Evolutionary conservation across 495 filamentous ascomycete genomes (phyloP).

Genomic region (Parmelia sp.): DNA sequence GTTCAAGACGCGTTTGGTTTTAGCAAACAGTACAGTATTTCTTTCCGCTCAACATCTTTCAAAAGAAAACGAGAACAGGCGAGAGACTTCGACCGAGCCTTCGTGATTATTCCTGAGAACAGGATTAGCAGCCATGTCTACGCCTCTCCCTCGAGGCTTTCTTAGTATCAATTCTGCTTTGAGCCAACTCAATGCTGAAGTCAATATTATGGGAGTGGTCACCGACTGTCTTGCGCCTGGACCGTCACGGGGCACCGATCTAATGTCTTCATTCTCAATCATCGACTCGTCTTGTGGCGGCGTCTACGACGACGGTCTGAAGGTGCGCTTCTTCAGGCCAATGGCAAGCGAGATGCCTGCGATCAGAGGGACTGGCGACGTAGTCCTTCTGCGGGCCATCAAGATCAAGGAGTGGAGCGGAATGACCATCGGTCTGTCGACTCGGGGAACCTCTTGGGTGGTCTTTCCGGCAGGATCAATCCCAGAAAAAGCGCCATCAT

Average conservation of each 20-base stretch:
- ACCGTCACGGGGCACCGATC: conserved; percentile 33
- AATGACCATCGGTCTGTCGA: conserved; percentile 27
- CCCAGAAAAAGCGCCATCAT: conserved; percentile 29
- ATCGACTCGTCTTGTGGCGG: conserved; percentile 38
- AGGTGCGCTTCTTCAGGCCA: conserved; percentile 46
- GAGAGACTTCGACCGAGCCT: background rate
- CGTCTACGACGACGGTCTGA: conserved; percentile 38
- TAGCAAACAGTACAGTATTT: background rate
- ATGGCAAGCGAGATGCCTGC: conserved; percentile 35
- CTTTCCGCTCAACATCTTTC: background rate
- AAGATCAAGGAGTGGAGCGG: conserved; percentile 33
- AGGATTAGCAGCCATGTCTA: conserved; percentile 17
- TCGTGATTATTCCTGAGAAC: background rate
- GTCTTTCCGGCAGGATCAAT: conserved; percentile 28
- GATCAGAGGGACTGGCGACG: conserved; percentile 39
- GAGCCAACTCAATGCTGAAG: conserved; percentile 23
- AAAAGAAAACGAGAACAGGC: background rate
- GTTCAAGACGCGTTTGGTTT: background rate
- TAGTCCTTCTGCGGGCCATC: conserved; percentile 41
- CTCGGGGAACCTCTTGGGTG: conserved; percentile 23
- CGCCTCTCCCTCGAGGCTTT: conserved; percentile 27
- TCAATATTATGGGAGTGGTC: conserved; percentile 46
- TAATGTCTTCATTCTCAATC: conserved; percentile 44
- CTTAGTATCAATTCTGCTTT: conserved; percentile 36
- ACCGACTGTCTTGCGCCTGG: conserved; percentile 36